Conservation (phyloP, 2,329 filamentous ascomycete species). For the Corniculantispora saksenae region DNA sequence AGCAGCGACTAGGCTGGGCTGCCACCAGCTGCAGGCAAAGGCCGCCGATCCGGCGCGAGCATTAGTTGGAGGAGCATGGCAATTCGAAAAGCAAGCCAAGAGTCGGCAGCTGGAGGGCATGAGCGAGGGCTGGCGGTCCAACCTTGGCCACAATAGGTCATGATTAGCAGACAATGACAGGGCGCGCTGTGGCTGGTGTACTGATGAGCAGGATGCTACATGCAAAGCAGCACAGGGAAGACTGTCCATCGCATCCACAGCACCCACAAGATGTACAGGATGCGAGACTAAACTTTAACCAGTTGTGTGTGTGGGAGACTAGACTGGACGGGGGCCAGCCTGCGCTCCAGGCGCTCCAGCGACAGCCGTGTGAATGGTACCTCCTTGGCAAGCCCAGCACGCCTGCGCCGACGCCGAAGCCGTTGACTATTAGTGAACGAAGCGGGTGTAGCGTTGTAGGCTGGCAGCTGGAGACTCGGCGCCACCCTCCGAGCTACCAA, state of each 20-base stretch:
- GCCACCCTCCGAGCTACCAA: neutral
- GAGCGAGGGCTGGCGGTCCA: neutral
- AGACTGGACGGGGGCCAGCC: neutral
- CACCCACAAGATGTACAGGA: neutral
- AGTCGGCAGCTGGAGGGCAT: neutral
- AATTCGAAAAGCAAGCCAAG: neutral
- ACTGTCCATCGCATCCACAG: too few relatives aligned
- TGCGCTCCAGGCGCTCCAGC: neutral
- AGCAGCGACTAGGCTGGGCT: constrained; percentile 9
- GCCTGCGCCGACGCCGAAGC: too few relatives aligned
- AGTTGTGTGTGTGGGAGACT: neutral
- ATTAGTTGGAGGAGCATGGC: too few relatives aligned
- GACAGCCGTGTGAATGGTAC: constrained; percentile 8
- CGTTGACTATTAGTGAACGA: neutral
- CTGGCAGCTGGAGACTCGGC: neutral
- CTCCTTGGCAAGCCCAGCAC: too few relatives aligned
- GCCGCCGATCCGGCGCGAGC: constrained; percentile 11
- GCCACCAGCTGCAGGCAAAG: neutral
- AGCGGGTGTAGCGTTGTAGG: neutral
- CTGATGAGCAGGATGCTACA: constrained; percentile 12
- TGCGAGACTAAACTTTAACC: constrained; percentile 12
- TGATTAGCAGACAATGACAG: constrained; percentile 9
- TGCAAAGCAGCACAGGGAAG: neutral
- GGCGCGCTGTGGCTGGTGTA: neutral
- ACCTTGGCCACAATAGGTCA: constrained; percentile 4